Conservation (phyloP, 176 grass and related monocot genomes). For the Phragmites australis region DNA sequence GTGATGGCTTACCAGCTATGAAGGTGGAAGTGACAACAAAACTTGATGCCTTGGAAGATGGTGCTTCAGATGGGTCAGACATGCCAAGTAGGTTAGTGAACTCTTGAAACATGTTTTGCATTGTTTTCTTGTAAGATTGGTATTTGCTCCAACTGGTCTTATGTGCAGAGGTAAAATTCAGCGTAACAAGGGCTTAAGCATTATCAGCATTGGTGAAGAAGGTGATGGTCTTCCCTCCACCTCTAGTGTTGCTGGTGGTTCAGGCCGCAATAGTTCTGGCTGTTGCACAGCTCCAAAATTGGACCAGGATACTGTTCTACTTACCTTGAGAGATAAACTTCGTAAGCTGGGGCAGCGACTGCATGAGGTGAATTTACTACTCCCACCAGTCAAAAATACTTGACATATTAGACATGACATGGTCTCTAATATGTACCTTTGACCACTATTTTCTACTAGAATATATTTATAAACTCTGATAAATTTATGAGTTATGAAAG, state of each 20-base stretch:
- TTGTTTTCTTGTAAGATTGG: constrained; percentile 27
- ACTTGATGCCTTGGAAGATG: constrained; percentile 54
- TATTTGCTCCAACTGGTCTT: constrained; percentile 36
- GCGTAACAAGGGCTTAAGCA: constrained; percentile 53
- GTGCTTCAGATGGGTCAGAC: constrained; percentile 63
- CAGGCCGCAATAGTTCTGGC: constrained; percentile 39
- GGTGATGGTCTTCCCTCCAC: constrained; percentile 40
- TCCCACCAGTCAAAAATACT: too few relatives aligned
- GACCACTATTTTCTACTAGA: too few relatives aligned
- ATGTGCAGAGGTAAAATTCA: constrained; percentile 73
- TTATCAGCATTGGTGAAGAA: constrained; percentile 31
- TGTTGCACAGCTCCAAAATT: constrained; percentile 49
- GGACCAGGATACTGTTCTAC: constrained; percentile 48
- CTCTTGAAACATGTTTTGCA: not conserved
- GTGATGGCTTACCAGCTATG: constrained; percentile 44
- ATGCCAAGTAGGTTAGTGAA: constrained; percentile 61
- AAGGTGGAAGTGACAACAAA: constrained; percentile 51
- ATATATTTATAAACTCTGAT: too few relatives aligned
- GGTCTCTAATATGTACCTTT: too few relatives aligned
- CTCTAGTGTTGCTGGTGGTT: constrained; percentile 39
- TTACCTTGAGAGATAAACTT: constrained; percentile 64
- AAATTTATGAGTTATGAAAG: too few relatives aligned
- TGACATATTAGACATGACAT: too few relatives aligned
- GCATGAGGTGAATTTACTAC: constrained; percentile 57
- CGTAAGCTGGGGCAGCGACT: constrained; percentile 63